Evolutionary conservation across 768 basidiomycete species (phyloP), one percentile per base, ranked within the genome.

Genomic region (Auricularia cornea): DNA sequence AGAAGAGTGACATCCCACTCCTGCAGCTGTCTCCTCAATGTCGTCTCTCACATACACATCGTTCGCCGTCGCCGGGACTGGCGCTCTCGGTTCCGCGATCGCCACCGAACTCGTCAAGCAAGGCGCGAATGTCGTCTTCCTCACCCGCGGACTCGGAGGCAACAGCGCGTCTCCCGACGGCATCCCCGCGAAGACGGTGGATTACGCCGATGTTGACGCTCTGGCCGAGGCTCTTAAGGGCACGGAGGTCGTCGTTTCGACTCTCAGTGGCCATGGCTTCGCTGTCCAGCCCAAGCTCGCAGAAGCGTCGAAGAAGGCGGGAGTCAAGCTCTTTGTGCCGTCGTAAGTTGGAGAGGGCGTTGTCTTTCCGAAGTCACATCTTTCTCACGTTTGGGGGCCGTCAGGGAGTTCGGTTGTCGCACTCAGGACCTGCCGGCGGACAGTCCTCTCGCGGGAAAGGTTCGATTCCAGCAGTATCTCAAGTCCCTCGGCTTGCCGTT

Each of bases 321-420:
- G 72, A 30, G 74, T 73, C 30, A 64, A 70, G 62, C 66, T 73
- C 16, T 75, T 75, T 60, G 64, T 72, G 3, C 74, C 74, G 6
- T 68, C 68, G 51, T 52, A 28, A 10, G 51, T 52, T 23, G 10
- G 10, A 10, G 10, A 8, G 23, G 51, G 23, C 8, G 8, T 40
- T 40, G 18, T 18, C 18, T 18, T 40, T 8, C 38, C 18, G 8
- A 40, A 8, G 38, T 18, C 8, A 8, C n/a, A n/a, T n/a, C n/a
- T n/a, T n/a, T 18, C 51, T 52, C 10, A 52, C 51, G 6, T 52
- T 8, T 10, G 20, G 11, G n/a, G 40, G 6, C 23, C 20, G 10
- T 18, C 23, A 52, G 51, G 10, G 51, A 52, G 51, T 52, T 10
- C n/a, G 51, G 51, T 28, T 5, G 10, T 8, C 16, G 51, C 16